These are phyloP conservation scores for Penicillium coprophilum DNA, from an alignment of 495 filamentous ascomycete genomes.

Conservation along the genomic window DNA sequence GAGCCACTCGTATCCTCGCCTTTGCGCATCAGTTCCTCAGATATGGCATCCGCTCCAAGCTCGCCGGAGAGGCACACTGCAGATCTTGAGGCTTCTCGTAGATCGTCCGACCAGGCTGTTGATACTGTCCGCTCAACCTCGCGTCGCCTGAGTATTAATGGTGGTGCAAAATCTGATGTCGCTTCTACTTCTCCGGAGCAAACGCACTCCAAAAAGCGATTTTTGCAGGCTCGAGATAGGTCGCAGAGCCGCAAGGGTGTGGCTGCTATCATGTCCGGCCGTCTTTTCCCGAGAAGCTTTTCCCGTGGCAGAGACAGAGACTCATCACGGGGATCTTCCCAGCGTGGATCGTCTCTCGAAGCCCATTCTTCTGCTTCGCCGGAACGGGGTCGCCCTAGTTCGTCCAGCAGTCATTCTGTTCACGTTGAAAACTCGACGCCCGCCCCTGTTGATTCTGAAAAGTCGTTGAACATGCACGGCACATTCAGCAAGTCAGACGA, in stretches of 20 bases:
- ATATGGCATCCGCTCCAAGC: conserved; percentile 26
- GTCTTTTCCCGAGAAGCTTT: conserved; percentile 38
- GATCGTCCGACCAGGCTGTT: conserved; percentile 24
- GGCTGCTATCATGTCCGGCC: conserved; percentile 44
- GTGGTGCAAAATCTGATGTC: conserved; percentile 21
- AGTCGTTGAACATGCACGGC: conserved; percentile 56
- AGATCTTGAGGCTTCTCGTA: conserved; percentile 18
- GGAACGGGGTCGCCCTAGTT: conserved; percentile 52
- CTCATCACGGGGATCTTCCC: conserved; percentile 47
- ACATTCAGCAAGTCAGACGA: conserved; percentile 68
- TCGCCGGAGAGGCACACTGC: conserved; percentile 24
- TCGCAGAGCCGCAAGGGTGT: conserved; percentile 31
- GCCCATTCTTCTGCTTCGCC: conserved; percentile 58
- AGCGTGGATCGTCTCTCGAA: conserved; percentile 54
- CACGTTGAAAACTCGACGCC: conserved; percentile 40
- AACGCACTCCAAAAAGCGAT: conserved; percentile 15
- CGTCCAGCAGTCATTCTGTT: conserved; percentile 50
- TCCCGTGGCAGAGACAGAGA: conserved; percentile 43
- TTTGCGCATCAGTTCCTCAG: conserved; percentile 24
- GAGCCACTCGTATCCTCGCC: conserved; percentile 30
- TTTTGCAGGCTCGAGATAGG: conserved; percentile 19
- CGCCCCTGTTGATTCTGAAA: conserved; percentile 40
- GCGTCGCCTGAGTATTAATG: conserved; percentile 4
- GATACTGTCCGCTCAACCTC: conserved; percentile 9
- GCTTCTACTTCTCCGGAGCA: conserved; percentile 17